These are phyloP conservation scores for Aspergillus fumigatus DNA, from an alignment of 2,329 filamentous ascomycete genomes.

Conservation along the genomic window DNA sequence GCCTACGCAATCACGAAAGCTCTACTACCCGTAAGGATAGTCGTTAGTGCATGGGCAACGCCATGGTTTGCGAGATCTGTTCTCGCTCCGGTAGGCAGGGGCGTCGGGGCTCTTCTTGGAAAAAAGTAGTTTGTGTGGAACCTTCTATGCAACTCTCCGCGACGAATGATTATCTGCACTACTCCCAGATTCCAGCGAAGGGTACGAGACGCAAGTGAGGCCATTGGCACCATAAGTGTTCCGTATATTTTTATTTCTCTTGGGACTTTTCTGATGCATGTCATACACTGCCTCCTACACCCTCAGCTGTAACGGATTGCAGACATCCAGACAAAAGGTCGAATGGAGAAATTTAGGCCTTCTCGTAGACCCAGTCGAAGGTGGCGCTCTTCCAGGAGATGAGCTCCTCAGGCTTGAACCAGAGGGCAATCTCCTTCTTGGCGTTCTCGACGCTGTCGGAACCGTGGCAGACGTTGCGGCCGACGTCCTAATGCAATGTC, in stretches of 20 bases:
- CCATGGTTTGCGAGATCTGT: conserved; percentile 81
- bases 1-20: conserved; percentile 90
- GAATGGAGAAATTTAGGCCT: conserved; percentile 47
- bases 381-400: conserved; percentile 78
- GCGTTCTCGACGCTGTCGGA: conserved; percentile 98
- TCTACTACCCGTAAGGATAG: conserved; percentile 70
- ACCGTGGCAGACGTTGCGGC: conserved; percentile 99
- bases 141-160: background rate
- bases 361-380: conserved; percentile 97
- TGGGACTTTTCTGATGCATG: conserved; percentile 2
- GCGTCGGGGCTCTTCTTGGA: conserved; percentile 37
- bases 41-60: conserved; percentile 78
- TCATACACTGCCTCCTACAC: conserved; percentile 4
- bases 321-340: conserved; percentile 13
- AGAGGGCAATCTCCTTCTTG: conserved; percentile 99
- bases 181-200: background rate
- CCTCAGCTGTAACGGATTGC: conserved; percentile 10
- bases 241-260: background rate
- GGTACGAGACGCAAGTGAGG: background rate
- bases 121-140: conserved; percentile 17
- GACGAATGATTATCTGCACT: background rate
- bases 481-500: conserved; percentile 57
- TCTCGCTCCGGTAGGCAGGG: conserved; percentile 45
- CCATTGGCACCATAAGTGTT: background rate
- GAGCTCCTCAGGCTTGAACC: conserved; percentile 90